Base-by-base conservation (phyloP, 1,284 basidiomycete genomes). In the Microbotryum silenes-acaulis region DNA sequence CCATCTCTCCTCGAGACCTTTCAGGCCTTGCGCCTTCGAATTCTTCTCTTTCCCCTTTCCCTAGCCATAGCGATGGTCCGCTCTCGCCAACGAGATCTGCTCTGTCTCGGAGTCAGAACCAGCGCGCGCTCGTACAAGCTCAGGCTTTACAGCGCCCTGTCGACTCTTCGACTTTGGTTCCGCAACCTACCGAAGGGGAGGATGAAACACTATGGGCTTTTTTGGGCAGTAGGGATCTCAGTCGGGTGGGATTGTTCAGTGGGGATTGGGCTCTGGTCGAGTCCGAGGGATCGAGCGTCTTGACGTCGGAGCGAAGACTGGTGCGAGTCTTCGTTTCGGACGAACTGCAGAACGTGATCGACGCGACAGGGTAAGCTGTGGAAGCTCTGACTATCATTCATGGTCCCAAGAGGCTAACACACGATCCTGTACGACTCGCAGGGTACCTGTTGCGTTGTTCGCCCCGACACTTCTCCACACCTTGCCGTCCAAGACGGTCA, bases 221-320 rank as follows among this genome's bases (percentile, higher is more conserved):
- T 68, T 67, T 85, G 29, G 78, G 80, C 25, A 83, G 85, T 3
- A 73, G 78, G 21, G 85, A 88, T 57, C 78, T 97, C 20, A 84
- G 83, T 14, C 79, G 80, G 54, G 76, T 91, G 31, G 91, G 91
- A 0, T 77, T 89, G 5, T 82, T 93, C 66, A 85, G 85, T 68
- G 88, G 89, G 42, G 90, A 96, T 74, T 94, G 91, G 91, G 91
- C 89, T 71, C 69, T 85, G 73, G 61, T 70, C 21, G 27, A 47
- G 29, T 46, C 50, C 50, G 9, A 33, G 20, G 48, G 54, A 33
- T 62, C 63, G 57, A 59, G 63, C 29, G 37, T 18, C 16, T 42
- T 42, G 37, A 42, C 50, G 51, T 61, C 59, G 62, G 61, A 64
- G 56, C 37, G 65, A 65, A 69, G 62, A 74, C 60, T 72, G 74